Evolutionary conservation across 192 early-diverging fungal species (phyloP), one percentile per base, ranked within the genome.

Genomic region (Backusella circina): DNA sequence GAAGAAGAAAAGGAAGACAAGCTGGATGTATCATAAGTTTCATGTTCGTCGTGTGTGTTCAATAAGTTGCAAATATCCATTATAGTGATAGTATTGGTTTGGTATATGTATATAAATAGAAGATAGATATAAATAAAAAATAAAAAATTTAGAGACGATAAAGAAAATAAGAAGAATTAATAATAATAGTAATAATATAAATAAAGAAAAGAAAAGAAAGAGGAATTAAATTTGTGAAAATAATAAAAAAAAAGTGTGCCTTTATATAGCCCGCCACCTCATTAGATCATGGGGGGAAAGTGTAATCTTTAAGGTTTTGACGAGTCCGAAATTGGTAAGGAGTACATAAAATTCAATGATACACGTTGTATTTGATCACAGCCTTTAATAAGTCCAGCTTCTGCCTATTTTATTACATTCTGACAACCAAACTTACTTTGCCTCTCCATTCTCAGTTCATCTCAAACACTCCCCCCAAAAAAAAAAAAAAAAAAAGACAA

Each of bases 51-150:
- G 23, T 76, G 75, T 21, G 70, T 65, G 41, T 82, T 82, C 21
- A 82, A 71, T 67, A 82, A 73, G 33, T 82, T 82, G 39, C 77
- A 77, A 15, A 82, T 82, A 77, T 82, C 76, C 80, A 82, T 82
- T 70, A 70, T 70, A 47, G 8, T 57, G 26, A 3, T 61, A 54
- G 9, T n/a, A n/a, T n/a, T n/a, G n/a, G n/a, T 61, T 61, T 61
- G 54, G 54, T 61, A 61, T 61, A 61, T 54, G 10, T 54, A 54
- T 54, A 54, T 23, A 23, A 8, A 54, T 3, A 50, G 5, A 50
- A 5, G 16, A 47, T 47, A 18, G 8, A 18, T 13, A 51, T 51
- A 44, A 44, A 7, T 21, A 51, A 51, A 51, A 26, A 57, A 57
- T 26, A 21, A 26, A 61, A 61, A 61, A 12, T 9, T 47, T 18